Conservation (phyloP, 2,329 filamentous ascomycete genomes). For the Trichoderma oligosporum region DNA sequence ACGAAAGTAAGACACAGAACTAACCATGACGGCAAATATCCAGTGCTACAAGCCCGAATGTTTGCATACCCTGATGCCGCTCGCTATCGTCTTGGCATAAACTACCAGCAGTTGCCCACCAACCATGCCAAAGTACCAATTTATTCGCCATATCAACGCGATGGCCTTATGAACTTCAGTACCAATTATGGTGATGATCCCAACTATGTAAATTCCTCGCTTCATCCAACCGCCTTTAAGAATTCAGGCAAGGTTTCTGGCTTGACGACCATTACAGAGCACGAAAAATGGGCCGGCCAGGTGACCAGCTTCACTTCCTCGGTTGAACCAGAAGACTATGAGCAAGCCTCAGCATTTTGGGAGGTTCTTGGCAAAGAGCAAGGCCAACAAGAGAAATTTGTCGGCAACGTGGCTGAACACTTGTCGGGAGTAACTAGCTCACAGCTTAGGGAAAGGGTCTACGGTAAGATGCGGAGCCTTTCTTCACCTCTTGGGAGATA, state of each 20-base stretch:
- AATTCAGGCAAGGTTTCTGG: background rate
- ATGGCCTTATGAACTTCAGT: slow-evolving; percentile 67
- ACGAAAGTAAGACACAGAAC: too few relatives aligned
- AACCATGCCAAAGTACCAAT: slow-evolving; percentile 47
- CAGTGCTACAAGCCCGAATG: slow-evolving; percentile 55
- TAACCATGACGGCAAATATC: background rate
- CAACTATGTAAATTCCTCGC: slow-evolving; percentile 53
- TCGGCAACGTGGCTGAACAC: background rate
- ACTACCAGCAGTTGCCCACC: slow-evolving; percentile 62
- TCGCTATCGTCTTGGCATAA: slow-evolving; percentile 58
- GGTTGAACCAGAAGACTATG: background rate
- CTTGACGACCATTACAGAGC: background rate
- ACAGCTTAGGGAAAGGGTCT: background rate
- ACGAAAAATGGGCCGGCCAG: slow-evolving; percentile 51
- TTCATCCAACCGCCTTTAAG: slow-evolving; percentile 25
- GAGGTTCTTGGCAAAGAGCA: background rate
- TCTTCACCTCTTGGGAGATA: too few relatives aligned
- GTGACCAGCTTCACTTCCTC: slow-evolving; percentile 47
- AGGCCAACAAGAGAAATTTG: background rate
- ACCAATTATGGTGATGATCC: slow-evolving; percentile 59
- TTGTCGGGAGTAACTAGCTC: background rate
- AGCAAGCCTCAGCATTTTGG: background rate
- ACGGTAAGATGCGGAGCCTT: background rate
- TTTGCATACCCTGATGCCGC: slow-evolving; percentile 62
- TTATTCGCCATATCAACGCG: slow-evolving; percentile 67